Evolutionary conservation across 495 filamentous ascomycete species (phyloP), one percentile per base, ranked within the genome.

Genomic region (Penicillium simplicissimum): DNA sequence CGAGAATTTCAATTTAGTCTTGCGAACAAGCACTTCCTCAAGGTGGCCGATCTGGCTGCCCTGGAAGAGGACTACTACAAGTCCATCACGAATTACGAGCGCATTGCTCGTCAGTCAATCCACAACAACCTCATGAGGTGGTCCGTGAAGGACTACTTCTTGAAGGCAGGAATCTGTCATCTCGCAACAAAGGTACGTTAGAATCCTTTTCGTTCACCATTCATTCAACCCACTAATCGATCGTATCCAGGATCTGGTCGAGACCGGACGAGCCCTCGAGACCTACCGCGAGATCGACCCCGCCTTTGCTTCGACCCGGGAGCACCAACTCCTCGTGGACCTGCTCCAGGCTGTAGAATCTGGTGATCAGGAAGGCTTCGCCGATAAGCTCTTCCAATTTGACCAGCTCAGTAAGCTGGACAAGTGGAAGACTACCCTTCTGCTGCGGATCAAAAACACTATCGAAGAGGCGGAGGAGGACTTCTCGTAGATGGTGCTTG

Each of bases 351-450:
- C 91, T 11, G 79, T 94, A 47, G 87, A 93, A 56, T 74, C 79
- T 14, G 86, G 86, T 17, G 89, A 96, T 68, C 87, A 87, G 73
- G 92, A 96, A 58, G 79, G 74, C 36, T 98, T 95, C 64, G 86
- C 87, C 11, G 92, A 96, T 68, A 93, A 92, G 77, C 79, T 96
- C 54, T 94, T 89, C 76, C 85, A 90, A 65, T 97, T 81, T 69
- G 90, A 96, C 75, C 90, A 93, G 79, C 81, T 96, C 79, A 93
- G 88, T 76, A 91, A 92, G 78, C 77, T 97, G 68, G 92, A 96
- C 70, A 92, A 93, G 80, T 97, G 94, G 93, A 94, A 96, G 87
- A 96, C 90, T 57, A 92, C 89, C 38, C 82, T 97, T 38, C 76
- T 96, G 52, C 73, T 96, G 67, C 83, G 87, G 68, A 80, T 97